These are phyloP conservation scores for Paraurostyla sp. DNA, from an alignment of 73 alveolate genomes.

Conservation along the genomic window DNA sequence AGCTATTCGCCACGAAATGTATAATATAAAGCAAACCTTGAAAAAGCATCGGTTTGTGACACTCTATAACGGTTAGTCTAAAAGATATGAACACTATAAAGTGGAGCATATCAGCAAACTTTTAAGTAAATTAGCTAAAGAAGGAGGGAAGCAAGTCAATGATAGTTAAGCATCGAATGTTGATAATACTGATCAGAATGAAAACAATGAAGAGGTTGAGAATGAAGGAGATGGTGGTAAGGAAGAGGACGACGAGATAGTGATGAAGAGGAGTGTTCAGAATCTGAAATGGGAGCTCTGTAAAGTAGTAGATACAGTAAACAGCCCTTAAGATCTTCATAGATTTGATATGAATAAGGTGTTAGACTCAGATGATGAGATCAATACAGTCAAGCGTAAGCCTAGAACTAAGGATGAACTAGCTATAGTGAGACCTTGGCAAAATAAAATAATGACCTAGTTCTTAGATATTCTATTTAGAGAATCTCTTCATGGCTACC, in stretches of 20 bases:
- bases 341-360: constrained; percentile 44
- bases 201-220: constrained; percentile 32
- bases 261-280: background rate
- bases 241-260: background rate
- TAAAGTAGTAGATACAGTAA: background rate
- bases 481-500: constrained; percentile 3
- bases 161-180: background rate
- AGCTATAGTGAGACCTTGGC: constrained; percentile 35
- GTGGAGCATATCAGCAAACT: background rate
- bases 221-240: background rate
- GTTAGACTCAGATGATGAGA: constrained; percentile 31
- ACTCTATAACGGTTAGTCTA: background rate
- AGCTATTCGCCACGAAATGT: background rate
- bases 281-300: background rate
- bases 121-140: background rate
- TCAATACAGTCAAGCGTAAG: constrained; percentile 7
- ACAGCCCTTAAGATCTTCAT: background rate
- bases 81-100: constrained; percentile 22
- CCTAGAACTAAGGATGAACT: constrained; percentile 46
- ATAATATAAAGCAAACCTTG: constrained; percentile 12
- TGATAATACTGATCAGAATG: constrained; percentile 32
- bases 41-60: background rate
- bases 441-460: constrained; percentile 51
- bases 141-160: background rate
- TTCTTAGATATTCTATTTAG: constrained; percentile 26